phyloP scores from a whole-genome alignment of 2,329 filamentous ascomycete genomes.

The Elsinoe perseae region DNA sequence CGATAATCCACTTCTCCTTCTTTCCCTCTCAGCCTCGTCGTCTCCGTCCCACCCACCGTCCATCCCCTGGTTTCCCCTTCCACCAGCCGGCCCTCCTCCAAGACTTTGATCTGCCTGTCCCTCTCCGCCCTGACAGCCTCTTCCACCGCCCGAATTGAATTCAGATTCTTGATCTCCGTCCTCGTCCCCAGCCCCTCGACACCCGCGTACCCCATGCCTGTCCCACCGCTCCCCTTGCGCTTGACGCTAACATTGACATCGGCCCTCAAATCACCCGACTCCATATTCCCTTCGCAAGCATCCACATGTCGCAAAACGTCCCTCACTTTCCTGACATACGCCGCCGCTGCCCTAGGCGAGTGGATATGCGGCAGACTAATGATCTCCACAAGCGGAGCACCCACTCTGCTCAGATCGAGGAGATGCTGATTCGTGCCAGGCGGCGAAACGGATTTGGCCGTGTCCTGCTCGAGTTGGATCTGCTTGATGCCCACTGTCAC shows the following conservation, averaged over 20 bases:
- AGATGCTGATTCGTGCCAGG: conserved; percentile 56
- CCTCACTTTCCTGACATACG: conserved; percentile 84
- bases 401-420: conserved; percentile 90
- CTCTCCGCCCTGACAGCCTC: conserved; percentile 89
- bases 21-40: conserved; percentile 75
- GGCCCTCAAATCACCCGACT: conserved; percentile 78
- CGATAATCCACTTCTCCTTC: conserved; percentile 96
- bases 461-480: conserved; percentile 96
- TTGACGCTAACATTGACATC: conserved; percentile 92
- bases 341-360: conserved; percentile 76
- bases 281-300: conserved; percentile 86
- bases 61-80: conserved; percentile 88
- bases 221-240: conserved; percentile 38
- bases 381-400: conserved; percentile 85
- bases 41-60: conserved; percentile 77
- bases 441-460: conserved; percentile 81
- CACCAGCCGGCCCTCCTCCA: conserved; percentile 67
- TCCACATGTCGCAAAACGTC: conserved; percentile 69
- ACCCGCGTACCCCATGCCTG: conserved; percentile 46
- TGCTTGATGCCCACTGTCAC: conserved; percentile 79
- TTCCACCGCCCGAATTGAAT: conserved; percentile 89
- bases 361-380: conserved; percentile 88
- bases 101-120: conserved; percentile 73
- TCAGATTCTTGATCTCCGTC: conserved; percentile 96
- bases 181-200: conserved; percentile 66